Conservation (phyloP, 208 protist species). For the Leishmania guyanensis region DNA sequence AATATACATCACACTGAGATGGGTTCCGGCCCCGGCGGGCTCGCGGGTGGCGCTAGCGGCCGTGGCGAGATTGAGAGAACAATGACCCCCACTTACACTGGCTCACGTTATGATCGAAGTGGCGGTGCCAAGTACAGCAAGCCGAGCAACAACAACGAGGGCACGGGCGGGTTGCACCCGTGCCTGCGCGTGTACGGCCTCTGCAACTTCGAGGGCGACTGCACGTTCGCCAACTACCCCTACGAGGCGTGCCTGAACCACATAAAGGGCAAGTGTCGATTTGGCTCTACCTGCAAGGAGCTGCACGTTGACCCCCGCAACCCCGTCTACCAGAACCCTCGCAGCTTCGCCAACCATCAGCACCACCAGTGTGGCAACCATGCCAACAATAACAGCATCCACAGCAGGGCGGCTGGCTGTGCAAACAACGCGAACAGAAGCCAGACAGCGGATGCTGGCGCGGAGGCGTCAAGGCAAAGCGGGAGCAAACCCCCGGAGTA, state of each 20-base stretch:
- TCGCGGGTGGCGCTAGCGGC: conserved; percentile 8
- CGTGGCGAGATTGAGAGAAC: conserved; percentile 5
- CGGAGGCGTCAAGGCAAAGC: conserved; percentile 3
- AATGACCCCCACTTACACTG: conserved; percentile 4
- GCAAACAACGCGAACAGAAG: conserved; percentile 9
- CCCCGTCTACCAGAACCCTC: conserved; percentile 55
- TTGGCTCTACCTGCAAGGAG: conserved; percentile 84
- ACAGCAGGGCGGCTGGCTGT: background rate
- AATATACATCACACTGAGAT: conserved; percentile 15
- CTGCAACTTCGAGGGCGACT: conserved; percentile 91
- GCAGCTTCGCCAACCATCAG: conserved; percentile 49
- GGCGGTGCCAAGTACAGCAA: conserved; percentile 22
- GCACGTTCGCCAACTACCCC: conserved; percentile 87
- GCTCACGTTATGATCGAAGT: conserved; percentile 18
- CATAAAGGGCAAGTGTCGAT: conserved; percentile 92
- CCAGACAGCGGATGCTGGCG: conserved; percentile 1
- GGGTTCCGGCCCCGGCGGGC: background rate
- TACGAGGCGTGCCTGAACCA: conserved; percentile 89
- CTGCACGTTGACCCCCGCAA: conserved; percentile 76
- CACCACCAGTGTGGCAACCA: conserved; percentile 21
- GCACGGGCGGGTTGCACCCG: conserved; percentile 61
- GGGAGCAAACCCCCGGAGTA: conserved; percentile 6
- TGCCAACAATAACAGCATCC: conserved; percentile 21
- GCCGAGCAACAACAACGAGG: conserved; percentile 18
- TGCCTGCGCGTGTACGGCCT: conserved; percentile 88